Evolutionary conservation across 257 asterid genomes (phyloP).

Genomic region (Gynochthodes officinalis): DNA sequence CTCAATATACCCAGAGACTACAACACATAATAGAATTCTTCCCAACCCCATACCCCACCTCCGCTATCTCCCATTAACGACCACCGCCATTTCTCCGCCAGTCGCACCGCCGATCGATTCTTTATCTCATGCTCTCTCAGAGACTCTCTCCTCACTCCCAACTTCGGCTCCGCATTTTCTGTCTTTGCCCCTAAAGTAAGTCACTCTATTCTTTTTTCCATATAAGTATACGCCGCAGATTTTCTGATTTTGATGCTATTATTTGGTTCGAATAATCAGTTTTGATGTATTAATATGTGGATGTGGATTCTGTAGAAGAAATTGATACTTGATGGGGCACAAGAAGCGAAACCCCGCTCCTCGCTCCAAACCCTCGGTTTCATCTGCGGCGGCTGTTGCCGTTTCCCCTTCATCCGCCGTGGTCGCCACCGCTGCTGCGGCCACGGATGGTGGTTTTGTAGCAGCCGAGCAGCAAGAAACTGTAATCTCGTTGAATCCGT

Average conservation of each 20-base stretch:
- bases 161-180: slow-evolving; percentile 19
- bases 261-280: not conserved
- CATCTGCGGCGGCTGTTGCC: slow-evolving; percentile 24
- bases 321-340: slow-evolving; percentile 34
- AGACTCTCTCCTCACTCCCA: slow-evolving; percentile 7
- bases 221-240: not conserved
- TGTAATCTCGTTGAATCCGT: slow-evolving; percentile 6
- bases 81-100: not conserved
- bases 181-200: slow-evolving; percentile 19
- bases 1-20: not conserved
- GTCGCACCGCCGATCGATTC: slow-evolving; percentile 13
- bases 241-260: not conserved
- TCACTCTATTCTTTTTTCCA: slow-evolving; percentile 3
- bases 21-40: not conserved
- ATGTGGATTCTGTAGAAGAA: slow-evolving; percentile 21
- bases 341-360: slow-evolving; percentile 46
- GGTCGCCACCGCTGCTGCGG: not conserved
- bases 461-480: not conserved
- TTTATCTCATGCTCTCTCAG: slow-evolving; percentile 6
- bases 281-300: slow-evolving; percentile 14
- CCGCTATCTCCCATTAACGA: not conserved
- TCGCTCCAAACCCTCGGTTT: slow-evolving; percentile 39
- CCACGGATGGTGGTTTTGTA: slow-evolving; percentile 3
- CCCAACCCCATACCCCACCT: slow-evolving; percentile 1
- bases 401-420: slow-evolving; percentile 2